Evolutionary conservation across 495 filamentous ascomycete genomes (phyloP).

Genomic region (Choiromyces venosus): DNA sequence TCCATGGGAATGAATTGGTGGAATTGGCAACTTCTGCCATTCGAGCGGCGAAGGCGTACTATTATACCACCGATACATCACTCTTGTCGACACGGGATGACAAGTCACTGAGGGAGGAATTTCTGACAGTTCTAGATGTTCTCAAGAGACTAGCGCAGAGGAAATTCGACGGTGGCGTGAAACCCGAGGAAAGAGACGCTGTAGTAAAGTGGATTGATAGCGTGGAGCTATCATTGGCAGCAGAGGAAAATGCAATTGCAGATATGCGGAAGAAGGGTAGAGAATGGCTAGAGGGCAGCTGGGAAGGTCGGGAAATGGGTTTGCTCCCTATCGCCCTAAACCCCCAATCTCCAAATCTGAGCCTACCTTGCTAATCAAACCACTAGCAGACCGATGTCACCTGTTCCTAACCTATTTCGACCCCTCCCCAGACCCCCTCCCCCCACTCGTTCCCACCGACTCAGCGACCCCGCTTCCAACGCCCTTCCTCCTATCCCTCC

Average conservation of each 20-base stretch:
- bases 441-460: conserved; percentile 62
- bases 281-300: conserved; percentile 75
- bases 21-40: conserved; percentile 92
- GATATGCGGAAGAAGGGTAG: conserved; percentile 62
- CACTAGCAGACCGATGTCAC: conserved; percentile 62
- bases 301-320: conserved; percentile 63
- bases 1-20: conserved; percentile 84
- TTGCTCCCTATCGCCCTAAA: conserved; percentile 9
- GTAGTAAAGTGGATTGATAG: conserved; percentile 71
- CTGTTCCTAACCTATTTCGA: conserved; percentile 65
- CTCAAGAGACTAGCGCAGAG: conserved; percentile 83
- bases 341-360: background rate
- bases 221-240: conserved; percentile 68
- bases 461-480: conserved; percentile 57
- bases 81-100: conserved; percentile 40
- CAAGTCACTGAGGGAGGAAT: conserved; percentile 51
- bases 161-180: conserved; percentile 79
- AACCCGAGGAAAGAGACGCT: conserved; percentile 61
- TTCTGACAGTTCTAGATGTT: conserved; percentile 79
- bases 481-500: conserved; percentile 65
- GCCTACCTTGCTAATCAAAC: conserved; percentile 14
- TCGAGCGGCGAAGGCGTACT: conserved; percentile 89
- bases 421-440: conserved; percentile 53
- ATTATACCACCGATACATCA: conserved; percentile 47
- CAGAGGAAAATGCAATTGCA: conserved; percentile 66